Evolutionary conservation across 208 protist species (phyloP).

Genomic region (Leishmania major): DNA sequence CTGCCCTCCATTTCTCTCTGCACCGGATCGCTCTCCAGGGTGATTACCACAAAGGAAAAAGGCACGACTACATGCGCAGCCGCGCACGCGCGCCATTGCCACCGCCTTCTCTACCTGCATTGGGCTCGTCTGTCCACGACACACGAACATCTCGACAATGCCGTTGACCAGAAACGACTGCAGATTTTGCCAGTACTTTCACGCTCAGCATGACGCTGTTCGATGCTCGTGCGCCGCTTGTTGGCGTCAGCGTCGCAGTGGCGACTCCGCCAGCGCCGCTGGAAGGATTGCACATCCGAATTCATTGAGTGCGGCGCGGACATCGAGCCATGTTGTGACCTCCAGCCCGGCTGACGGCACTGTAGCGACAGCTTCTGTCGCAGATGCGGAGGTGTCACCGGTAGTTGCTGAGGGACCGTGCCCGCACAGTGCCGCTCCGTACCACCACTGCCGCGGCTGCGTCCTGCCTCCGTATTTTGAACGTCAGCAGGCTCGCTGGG

Average conservation of each 20-base stretch:
- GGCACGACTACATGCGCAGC: background rate
- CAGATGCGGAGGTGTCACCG: background rate
- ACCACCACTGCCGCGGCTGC: conserved; percentile 36
- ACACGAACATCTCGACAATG: background rate
- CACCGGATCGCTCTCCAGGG: background rate
- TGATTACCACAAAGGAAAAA: background rate
- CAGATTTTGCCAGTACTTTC: conserved; percentile 38
- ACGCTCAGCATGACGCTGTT: conserved; percentile 28
- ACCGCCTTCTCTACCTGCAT: background rate
- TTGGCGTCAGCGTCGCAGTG: conserved; percentile 17
- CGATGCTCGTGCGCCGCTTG: conserved; percentile 30
- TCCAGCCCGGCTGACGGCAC: background rate
- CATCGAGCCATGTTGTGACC: background rate
- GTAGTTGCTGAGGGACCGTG: conserved; percentile 5
- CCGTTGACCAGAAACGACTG: conserved; percentile 9
- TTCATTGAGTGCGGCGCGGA: background rate
- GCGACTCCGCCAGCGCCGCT: background rate
- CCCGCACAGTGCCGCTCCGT: conserved; percentile 13
- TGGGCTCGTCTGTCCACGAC: background rate
- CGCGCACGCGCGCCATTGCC: background rate
- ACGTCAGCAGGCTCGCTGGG: conserved; percentile 12
- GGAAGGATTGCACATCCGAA: background rate
- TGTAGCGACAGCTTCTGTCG: background rate
- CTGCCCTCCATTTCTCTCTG: background rate
- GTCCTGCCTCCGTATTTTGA: conserved; percentile 33